Evolutionary conservation across 257 asterid genomes (phyloP).

Genomic region (Verbascum thapsus): DNA sequence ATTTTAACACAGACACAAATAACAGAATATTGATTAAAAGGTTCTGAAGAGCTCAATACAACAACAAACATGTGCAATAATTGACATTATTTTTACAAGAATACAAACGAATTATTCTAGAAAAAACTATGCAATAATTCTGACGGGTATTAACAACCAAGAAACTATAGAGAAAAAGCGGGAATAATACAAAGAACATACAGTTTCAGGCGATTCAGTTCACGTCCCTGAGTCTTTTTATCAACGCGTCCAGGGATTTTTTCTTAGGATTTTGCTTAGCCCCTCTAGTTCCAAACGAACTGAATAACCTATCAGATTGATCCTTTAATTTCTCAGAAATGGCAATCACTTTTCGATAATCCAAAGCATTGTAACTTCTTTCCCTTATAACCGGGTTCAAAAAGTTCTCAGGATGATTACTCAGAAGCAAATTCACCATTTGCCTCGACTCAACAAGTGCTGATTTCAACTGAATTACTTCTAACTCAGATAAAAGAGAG

Average conservation of each 20-base stretch:
- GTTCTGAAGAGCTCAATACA: slow-evolving; percentile 30
- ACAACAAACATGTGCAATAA: slow-evolving; percentile 35
- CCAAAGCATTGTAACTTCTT: slow-evolving; percentile 80
- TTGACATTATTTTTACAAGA: slow-evolving; percentile 35
- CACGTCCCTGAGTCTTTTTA: slow-evolving; percentile 84
- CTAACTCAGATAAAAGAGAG: slow-evolving; percentile 63
- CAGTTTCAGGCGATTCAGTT: slow-evolving; percentile 46
- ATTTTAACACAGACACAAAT: slow-evolving; percentile 5
- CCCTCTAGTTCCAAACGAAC: slow-evolving; percentile 92
- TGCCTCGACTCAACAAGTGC: slow-evolving; percentile 89
- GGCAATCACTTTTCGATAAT: slow-evolving; percentile 73
- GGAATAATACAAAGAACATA: slow-evolving; percentile 32
- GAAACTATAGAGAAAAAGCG: slow-evolving; percentile 30
- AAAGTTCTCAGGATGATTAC: slow-evolving; percentile 92
- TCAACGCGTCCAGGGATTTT: slow-evolving; percentile 88
- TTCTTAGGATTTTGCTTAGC: slow-evolving; percentile 87
- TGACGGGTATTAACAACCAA: slow-evolving; percentile 38
- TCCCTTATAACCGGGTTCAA: slow-evolving; percentile 91
- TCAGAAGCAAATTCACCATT: slow-evolving; percentile 78
- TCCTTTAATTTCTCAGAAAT: slow-evolving; percentile 92
- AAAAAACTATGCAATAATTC: slow-evolving; percentile 31
- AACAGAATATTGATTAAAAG: slow-evolving; percentile 5
- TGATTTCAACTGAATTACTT: slow-evolving; percentile 64
- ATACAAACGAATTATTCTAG: slow-evolving; percentile 31
- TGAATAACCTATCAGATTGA: slow-evolving; percentile 79